Conservation (phyloP, 768 basidiomycete genomes). For the Tricholoma terreum region DNA sequence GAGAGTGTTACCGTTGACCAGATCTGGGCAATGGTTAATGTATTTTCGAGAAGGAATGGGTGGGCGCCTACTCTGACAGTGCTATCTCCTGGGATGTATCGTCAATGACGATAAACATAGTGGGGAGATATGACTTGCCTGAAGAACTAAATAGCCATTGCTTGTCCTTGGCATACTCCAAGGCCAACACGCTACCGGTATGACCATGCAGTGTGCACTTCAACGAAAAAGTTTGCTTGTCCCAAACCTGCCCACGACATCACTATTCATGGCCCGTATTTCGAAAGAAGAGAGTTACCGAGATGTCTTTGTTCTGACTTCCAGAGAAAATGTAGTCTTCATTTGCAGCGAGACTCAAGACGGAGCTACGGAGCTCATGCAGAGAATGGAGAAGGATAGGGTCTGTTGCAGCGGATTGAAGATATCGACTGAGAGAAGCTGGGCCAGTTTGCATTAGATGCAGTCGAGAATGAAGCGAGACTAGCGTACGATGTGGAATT, state of each 20-base stretch:
- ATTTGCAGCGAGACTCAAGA: slow-evolving; percentile 74
- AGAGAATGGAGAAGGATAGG: slow-evolving; percentile 66
- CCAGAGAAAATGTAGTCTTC: slow-evolving; percentile 77
- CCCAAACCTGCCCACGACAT: slow-evolving; percentile 67
- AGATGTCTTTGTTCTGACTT: slow-evolving; percentile 73
- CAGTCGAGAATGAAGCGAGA: neutral
- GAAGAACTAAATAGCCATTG: slow-evolving; percentile 90
- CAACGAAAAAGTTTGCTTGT: slow-evolving; percentile 65
- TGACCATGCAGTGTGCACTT: slow-evolving; percentile 75
- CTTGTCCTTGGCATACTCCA: slow-evolving; percentile 72
- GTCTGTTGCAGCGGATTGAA: slow-evolving; percentile 37
- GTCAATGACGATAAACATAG: slow-evolving; percentile 1
- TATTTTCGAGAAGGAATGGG: no score
- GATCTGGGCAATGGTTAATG: slow-evolving; percentile 42
- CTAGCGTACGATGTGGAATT: slow-evolving; percentile 23
- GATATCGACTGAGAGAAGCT: slow-evolving; percentile 62
- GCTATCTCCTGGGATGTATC: slow-evolving; percentile 63
- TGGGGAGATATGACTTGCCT: slow-evolving; percentile 41
- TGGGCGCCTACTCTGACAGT: slow-evolving; percentile 66
- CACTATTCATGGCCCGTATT: neutral
- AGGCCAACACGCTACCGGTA: slow-evolving; percentile 76
- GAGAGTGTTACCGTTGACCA: slow-evolving; percentile 75
- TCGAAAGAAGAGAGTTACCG: slow-evolving; percentile 40
- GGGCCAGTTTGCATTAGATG: slow-evolving; percentile 12
- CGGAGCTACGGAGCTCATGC: slow-evolving; percentile 65